These are phyloP conservation scores for Stephania cephalantha DNA, from an alignment of 164 flowering plant species.

Conservation along the genomic window DNA sequence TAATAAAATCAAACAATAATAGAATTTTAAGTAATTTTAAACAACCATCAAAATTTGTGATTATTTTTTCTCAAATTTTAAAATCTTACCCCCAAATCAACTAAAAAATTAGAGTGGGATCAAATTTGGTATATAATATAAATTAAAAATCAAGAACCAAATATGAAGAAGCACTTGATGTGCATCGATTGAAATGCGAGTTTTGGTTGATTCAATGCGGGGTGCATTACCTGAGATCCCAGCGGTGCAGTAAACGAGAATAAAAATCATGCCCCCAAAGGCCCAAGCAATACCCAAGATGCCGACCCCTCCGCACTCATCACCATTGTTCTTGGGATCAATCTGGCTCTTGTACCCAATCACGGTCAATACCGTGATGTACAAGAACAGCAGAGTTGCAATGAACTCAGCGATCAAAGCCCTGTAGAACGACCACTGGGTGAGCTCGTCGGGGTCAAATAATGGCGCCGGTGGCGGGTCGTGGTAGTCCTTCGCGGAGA, in stretches of 20 bases:
- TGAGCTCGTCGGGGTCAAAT: conserved; percentile 41
- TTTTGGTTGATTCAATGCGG: no score
- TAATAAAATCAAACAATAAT: no score
- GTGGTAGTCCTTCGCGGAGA: conserved; percentile 45
- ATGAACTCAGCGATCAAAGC: conserved; percentile 65
- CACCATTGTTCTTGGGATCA: conserved; percentile 17
- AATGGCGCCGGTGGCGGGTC: conserved; percentile 66
- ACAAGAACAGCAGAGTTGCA: conserved; percentile 57
- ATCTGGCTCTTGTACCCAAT: conserved; percentile 50
- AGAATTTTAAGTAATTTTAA: no score
- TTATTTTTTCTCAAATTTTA: no score
- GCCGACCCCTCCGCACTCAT: conserved; percentile 54
- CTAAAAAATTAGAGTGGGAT: no score
- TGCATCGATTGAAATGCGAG: no score
- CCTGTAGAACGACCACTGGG: conserved; percentile 54
- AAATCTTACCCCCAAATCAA: no score
- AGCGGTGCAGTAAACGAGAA: conserved; percentile 72
- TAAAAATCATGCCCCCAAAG: conserved; percentile 67
- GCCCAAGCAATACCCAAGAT: conserved; percentile 73
- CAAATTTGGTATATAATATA: no score
- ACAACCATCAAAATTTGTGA: no score
- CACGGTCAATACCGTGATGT: conserved; percentile 52
- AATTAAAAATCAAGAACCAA: no score
- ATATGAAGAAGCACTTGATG: no score
- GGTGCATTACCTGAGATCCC: conserved; percentile 47